Percentiles rank a stretch among this genome's conserved stretches.
Evolutionary conservation across 1,284 basidiomycete species (phyloP).

Genomic region (Coniferiporia weirii): DNA sequence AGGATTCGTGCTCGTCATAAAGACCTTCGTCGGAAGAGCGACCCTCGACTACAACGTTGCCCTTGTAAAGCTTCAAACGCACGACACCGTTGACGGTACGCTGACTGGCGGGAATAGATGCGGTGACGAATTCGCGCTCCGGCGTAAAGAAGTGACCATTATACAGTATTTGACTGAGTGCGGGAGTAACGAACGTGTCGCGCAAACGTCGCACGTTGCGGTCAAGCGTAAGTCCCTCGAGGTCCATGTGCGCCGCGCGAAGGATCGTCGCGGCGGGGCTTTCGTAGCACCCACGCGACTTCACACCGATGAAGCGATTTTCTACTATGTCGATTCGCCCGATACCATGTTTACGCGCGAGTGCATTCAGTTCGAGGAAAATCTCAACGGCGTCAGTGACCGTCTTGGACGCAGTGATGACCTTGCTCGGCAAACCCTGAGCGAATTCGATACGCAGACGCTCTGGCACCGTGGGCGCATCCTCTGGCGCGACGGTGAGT

Average conservation of each 20-base stretch:
- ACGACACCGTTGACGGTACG: constrained; percentile 95
- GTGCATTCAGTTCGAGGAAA: constrained; percentile 88
- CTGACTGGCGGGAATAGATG: constrained; percentile 88
- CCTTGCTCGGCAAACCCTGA: constrained; percentile 81
- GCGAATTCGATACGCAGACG: constrained; percentile 82
- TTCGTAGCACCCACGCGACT: constrained; percentile 98
- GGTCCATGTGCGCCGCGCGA: constrained; percentile 90
- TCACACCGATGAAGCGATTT: constrained; percentile 99
- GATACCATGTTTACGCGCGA: constrained; percentile 93
- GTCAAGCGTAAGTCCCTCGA: constrained; percentile 97
- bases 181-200: constrained; percentile 92
- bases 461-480: constrained; percentile 81
- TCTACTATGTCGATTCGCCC: constrained; percentile 98
- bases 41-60: constrained; percentile 93
- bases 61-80: constrained; percentile 90
- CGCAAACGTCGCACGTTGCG: constrained; percentile 93
- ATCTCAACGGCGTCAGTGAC: constrained; percentile 94
- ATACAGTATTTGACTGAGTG: constrained; percentile 90
- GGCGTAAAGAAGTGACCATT: constrained; percentile 98
- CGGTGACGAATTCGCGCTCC: constrained; percentile 92
- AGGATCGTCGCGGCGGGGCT: constrained; percentile 95
- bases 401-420: constrained; percentile 53
- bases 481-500: constrained; percentile 81
- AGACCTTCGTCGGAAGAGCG: constrained; percentile 89
- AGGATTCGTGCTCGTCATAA: constrained; percentile 96